These are phyloP conservation scores for Heimioporus sp. DNA, from an alignment of 768 basidiomycete species.

Conservation along the genomic window DNA sequence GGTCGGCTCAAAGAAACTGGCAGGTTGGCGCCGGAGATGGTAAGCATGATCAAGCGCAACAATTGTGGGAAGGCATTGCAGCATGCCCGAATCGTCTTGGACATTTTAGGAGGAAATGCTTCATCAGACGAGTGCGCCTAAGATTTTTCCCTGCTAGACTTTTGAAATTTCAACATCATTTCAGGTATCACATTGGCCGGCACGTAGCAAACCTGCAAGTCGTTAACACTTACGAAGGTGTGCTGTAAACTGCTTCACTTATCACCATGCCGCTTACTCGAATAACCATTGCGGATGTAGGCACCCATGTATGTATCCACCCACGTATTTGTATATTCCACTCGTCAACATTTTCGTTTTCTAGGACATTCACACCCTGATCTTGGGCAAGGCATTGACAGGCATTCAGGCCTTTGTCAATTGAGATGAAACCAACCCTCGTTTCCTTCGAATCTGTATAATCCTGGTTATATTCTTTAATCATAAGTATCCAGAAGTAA, in stretches of 20 bases:
- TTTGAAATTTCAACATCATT: not conserved
- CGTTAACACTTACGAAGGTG: slow-evolving; percentile 94
- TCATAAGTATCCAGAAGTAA: too few relatives aligned
- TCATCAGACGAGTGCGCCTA: slow-evolving; percentile 76
- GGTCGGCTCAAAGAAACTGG: slow-evolving; percentile 85
- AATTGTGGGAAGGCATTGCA: slow-evolving; percentile 92
- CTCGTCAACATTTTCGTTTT: slow-evolving; percentile 10
- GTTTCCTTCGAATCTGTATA: not conserved
- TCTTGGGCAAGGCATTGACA: slow-evolving; percentile 91
- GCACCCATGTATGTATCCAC: slow-evolving; percentile 52
- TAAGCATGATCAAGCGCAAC: slow-evolving; percentile 92
- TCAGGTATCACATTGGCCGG: slow-evolving; percentile 88
- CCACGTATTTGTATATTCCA: not conserved
- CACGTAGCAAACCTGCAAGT: slow-evolving; percentile 95
- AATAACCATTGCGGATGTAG: slow-evolving; percentile 27
- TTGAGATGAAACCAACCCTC: slow-evolving; percentile 22
- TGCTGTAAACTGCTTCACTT: slow-evolving; percentile 11
- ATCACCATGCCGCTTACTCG: slow-evolving; percentile 1
- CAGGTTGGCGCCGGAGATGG: slow-evolving; percentile 81
- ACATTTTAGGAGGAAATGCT: slow-evolving; percentile 94
- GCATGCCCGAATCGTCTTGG: slow-evolving; percentile 77
- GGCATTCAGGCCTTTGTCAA: slow-evolving; percentile 83
- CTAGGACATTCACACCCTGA: slow-evolving; percentile 89
- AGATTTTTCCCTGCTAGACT: not conserved
- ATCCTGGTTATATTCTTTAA: not conserved